phyloP scores from a whole-genome alignment of 2,329 filamentous ascomycete species.

The Colletotrichum sp. region DNA sequence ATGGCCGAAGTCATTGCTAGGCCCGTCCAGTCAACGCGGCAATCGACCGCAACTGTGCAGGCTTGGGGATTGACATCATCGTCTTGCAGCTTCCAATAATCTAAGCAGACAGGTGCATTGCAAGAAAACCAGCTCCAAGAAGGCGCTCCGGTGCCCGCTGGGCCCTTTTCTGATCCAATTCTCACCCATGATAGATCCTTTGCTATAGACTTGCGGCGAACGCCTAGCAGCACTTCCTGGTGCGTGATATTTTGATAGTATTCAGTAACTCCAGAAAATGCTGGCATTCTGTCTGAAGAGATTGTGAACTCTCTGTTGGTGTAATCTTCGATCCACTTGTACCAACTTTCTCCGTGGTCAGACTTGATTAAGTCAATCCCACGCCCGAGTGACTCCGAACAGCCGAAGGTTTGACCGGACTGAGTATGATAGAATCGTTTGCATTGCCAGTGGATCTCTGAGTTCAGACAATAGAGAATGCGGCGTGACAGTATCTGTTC shows the following conservation, averaged over 20 bases:
- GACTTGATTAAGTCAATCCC: neutral
- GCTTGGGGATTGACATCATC: neutral
- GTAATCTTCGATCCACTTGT: neutral
- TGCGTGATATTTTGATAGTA: neutral
- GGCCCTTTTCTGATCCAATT: neutral
- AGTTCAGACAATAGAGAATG: neutral
- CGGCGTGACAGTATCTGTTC: neutral
- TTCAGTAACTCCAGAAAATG: neutral
- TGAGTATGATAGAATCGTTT: too few relatives aligned
- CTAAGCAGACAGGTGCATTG: neutral
- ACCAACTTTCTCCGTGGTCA: neutral
- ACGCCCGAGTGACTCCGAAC: neutral
- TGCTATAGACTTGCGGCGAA: neutral
- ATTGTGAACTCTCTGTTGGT: neutral
- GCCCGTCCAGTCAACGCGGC: neutral
- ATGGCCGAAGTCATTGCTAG: neutral
- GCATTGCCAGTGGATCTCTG: neutral
- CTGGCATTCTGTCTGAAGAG: neutral
- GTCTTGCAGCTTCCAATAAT: neutral
- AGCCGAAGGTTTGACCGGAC: neutral
- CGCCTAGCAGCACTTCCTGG: neutral
- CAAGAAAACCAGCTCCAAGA: constrained; percentile 8
- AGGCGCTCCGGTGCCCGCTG: neutral
- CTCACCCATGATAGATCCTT: neutral
- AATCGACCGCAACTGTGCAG: neutral